Evolutionary conservation across 2,329 filamentous ascomycete species (phyloP), one percentile per base, ranked within the genome.

Genomic region (Dactylellina parvicollis): DNA sequence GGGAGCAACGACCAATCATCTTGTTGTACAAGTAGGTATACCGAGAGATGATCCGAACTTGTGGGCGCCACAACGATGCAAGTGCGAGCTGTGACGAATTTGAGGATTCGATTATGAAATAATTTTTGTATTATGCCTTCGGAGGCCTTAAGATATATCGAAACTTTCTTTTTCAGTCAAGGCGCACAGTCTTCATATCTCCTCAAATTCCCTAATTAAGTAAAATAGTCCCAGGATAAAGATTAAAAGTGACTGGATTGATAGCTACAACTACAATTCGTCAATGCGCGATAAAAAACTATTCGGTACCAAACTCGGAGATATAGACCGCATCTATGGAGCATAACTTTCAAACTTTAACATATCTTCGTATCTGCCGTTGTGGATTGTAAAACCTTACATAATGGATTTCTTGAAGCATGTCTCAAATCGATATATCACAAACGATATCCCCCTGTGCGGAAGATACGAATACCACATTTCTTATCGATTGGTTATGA

Each of bases 1-100:
- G 3, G 22, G 8, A 47, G 7, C 38, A 47, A 26, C n/a, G n/a
- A n/a, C 55, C 36, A 56, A 42, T 56, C 42, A 55, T 44, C 10
- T 34, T 30, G n/a, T 9, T 22, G 8, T 10, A 47, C 24, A n/a
- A 22, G 30, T 12, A 40, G 46, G 32, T 42, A 18, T 59, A 30
- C 66, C 66, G 66, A 72, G 66, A 62, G 57, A 64, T 44, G 14
- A 36, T 57, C 66, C 66, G 66, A 59, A 12, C 16, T 49, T 9
- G 18, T 20, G 24, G 32, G 34, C 34, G 34, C 34, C 34, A 38
- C 34, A 38, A 9, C 12, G 30, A 12, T 32, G 30, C 30, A 12
- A 32, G 30, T 12, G 30, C 30, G 30, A 32, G 30, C 30, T 32
- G n/a, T n/a, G n/a, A n/a, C n/a, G n/a, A n/a, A 32, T 32, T 32